A percentile compares a stretch with the other conserved stretches of the same genome.
Conservation (phyloP, 129 eudicot genomes). For the carrot (Daucus carota) region DH1_v3.0 NC_030383.2:9633001-9633500, state of each 20-base stretch:
- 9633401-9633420: conserved; percentile 20
- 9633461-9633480: conserved; percentile 17
- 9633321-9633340: conserved; percentile 35
- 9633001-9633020: conserved; percentile 39
- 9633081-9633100: neutral
- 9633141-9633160: neutral
- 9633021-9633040: conserved; percentile 47
- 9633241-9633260: conserved; percentile 38
- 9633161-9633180: conserved; percentile 20
- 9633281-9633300: conserved; percentile 26
- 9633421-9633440: conserved; percentile 21
- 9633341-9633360: conserved; percentile 16
- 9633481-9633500: conserved; percentile 36
- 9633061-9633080: conserved; percentile 11
- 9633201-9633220: conserved; percentile 12
- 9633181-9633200: conserved; percentile 14
- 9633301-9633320: conserved; percentile 28
- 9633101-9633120: neutral
- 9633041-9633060: conserved; percentile 12
- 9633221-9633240: conserved; percentile 33
- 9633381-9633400: conserved; percentile 26
- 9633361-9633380: conserved; percentile 18
- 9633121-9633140: neutral
- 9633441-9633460: conserved; percentile 5
- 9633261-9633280: conserved; percentile 44